A percentile compares a stretch with the other conserved stretches of the same genome.
Conservation (phyloP, 768 basidiomycete species). For the Russula sp. region DNA sequence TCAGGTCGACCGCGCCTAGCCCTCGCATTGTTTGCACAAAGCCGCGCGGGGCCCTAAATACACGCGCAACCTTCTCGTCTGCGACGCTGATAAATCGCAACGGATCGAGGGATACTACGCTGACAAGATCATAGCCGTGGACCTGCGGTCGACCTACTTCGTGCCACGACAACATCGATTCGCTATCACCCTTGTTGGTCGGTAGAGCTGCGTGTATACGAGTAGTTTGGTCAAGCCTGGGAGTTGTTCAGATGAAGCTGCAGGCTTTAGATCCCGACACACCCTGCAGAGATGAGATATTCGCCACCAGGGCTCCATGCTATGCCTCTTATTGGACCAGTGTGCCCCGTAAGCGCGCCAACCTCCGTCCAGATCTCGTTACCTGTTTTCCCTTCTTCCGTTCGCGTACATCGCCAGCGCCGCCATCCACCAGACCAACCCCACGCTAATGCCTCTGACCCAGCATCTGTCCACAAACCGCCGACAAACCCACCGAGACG, state of each 20-base stretch:
- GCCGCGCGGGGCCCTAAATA: slow-evolving; percentile 84
- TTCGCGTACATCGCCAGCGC: slow-evolving; percentile 58
- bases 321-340: slow-evolving; percentile 68
- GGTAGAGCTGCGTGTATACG: slow-evolving; percentile 70
- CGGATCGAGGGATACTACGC: slow-evolving; percentile 66
- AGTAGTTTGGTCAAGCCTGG: slow-evolving; percentile 85
- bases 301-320: slow-evolving; percentile 85
- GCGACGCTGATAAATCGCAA: slow-evolving; percentile 85
- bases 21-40: slow-evolving; percentile 64
- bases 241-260: not conserved
- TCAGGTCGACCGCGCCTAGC: slow-evolving; percentile 44
- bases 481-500: slow-evolving; percentile 90
- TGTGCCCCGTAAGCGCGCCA: slow-evolving; percentile 83
- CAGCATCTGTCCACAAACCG: slow-evolving; percentile 67
- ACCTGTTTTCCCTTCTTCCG: slow-evolving; percentile 14
- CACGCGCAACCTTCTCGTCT: slow-evolving; percentile 91
- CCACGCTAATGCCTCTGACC: slow-evolving; percentile 67
- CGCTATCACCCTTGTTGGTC: slow-evolving; percentile 13
- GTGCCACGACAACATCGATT: slow-evolving; percentile 53
- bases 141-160: slow-evolving; percentile 92
- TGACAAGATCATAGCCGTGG: slow-evolving; percentile 91
- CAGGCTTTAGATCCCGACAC: slow-evolving; percentile 24
- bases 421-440: slow-evolving; percentile 96
- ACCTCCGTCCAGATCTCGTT: slow-evolving; percentile 64
- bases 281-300: slow-evolving; percentile 86